Percentiles rank a stretch among this genome's conserved stretches.
Evolutionary conservation across 768 basidiomycete genomes (phyloP).

Genomic region (Lactarius hengduanensis): DNA sequence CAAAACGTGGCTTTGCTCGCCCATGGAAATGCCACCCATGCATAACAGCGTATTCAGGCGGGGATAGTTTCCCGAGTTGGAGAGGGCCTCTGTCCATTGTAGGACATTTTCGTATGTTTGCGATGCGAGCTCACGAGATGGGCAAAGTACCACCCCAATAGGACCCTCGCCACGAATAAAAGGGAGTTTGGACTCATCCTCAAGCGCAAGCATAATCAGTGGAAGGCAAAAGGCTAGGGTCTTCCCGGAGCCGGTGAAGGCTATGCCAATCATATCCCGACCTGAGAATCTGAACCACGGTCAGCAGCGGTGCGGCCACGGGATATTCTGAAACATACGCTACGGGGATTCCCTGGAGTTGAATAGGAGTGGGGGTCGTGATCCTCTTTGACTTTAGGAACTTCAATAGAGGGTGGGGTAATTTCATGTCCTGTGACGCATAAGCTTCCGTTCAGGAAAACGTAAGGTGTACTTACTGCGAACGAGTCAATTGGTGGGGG

Average conservation of each 20-base stretch:
- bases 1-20: constrained; percentile 91
- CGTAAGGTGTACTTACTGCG: constrained; percentile 44
- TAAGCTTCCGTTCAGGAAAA: constrained; percentile 23
- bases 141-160: constrained; percentile 94
- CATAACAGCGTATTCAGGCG: constrained; percentile 85
- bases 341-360: constrained; percentile 93
- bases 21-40: constrained; percentile 98
- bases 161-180: constrained; percentile 95
- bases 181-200: constrained; percentile 88
- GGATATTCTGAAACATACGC: constrained; percentile 57
- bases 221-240: constrained; percentile 99
- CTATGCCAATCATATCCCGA: constrained; percentile 97
- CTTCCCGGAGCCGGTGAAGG: constrained; percentile 98
- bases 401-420: constrained; percentile 82
- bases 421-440: constrained; percentile 86
- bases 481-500: constrained; percentile 94
- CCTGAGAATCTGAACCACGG: constrained; percentile 72
- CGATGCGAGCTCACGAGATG: constrained; percentile 92
- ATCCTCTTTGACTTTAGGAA: constrained; percentile 87
- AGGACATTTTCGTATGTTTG: constrained; percentile 96
- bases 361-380: constrained; percentile 87
- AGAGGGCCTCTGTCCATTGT: constrained; percentile 79
- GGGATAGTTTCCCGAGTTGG: constrained; percentile 80
- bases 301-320: constrained; percentile 5
- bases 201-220: constrained; percentile 91